Percentiles rank a stretch among this genome's conserved stretches.
Conservation (phyloP, 2,329 filamentous ascomycete species). For the Arthrobotrys iridis region DNA sequence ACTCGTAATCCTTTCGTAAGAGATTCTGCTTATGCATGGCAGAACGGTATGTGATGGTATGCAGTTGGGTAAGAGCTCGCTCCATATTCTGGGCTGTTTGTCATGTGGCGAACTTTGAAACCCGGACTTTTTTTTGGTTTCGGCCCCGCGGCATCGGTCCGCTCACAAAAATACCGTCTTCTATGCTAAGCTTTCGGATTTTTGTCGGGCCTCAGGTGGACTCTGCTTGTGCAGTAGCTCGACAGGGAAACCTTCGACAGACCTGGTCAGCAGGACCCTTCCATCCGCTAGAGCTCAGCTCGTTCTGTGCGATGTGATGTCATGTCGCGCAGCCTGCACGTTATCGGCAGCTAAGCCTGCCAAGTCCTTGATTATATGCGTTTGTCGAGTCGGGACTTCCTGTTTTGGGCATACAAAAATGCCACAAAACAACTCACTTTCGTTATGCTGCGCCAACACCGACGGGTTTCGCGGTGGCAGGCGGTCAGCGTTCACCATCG, state of each 20-base stretch:
- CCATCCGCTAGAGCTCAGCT: neutral
- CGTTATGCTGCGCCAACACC: too few species aligned
- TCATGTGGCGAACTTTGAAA: slow-evolving; percentile 22
- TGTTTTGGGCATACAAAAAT: neutral
- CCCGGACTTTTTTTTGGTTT: neutral
- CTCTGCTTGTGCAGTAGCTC: neutral
- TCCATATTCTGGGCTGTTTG: slow-evolving; percentile 5
- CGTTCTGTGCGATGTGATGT: neutral
- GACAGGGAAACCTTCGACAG: neutral
- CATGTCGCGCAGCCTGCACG: neutral
- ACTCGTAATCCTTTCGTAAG: slow-evolving; percentile 5
- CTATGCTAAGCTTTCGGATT: slow-evolving; percentile 11
- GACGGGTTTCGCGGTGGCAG: too few species aligned
- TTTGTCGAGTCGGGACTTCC: neutral
- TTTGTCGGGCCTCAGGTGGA: neutral
- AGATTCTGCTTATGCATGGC: slow-evolving; percentile 8
- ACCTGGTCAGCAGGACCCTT: neutral
- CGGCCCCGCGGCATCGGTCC: slow-evolving; percentile 13
- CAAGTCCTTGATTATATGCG: neutral
- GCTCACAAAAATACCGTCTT: neutral
- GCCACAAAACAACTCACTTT: neutral
- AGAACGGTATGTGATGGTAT: slow-evolving; percentile 17
- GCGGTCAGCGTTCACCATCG: too few species aligned
- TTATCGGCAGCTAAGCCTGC: neutral
- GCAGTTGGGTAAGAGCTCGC: slow-evolving; percentile 10